Base-by-base conservation (phyloP, 805 yeast species). In the Ogataea trehalophila region DNA sequence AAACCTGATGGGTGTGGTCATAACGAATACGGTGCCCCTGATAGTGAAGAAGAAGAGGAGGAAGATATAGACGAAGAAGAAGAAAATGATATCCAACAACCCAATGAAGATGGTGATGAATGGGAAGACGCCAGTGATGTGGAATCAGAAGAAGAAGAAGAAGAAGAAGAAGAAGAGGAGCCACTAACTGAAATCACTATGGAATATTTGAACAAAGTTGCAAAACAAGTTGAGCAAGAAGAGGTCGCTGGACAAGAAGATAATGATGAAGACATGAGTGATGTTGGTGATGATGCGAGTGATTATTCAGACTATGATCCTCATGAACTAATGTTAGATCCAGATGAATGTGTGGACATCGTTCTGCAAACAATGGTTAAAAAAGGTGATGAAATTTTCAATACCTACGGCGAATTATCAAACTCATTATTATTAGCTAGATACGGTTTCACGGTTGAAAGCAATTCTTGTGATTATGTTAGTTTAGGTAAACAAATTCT, bases 371-470 rank as follows among this genome's bases (percentile, higher is more conserved):
- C 60, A 14, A 59, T 65, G 1, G 77, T 87, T 0, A 43, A 57
- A 1, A 60, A 66, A 33, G 79, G 80, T 7, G 62, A 70, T 13
- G 97, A 92, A 59, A 59, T 92, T 14, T 87, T 82, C 70, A 90
- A 88, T 66, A 81, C 94, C 0, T 91, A 90, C 57, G 97, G 97
- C 0, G 84, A 81, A 26, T 70, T 84, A 37, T 67, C 83, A 15
- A 88, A 87, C 55, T 72, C 85, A 0, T 74, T 78, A 35, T 67
- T 91, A 37, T 63, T 90, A 14, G 79, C 90, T 14, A 75, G 87
- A 47, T 91, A 90, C 61, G 97, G 97, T 1, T 90, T 91, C 61
- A 77, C 83, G 9, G 69, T 76, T 35, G 67, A 71, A 43, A 67
- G 69, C n/a, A 79, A 81, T 53, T 68, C 70, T 1, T 73, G 77